These are phyloP conservation scores for Areca catechu DNA, from an alignment of 176 grass and related monocot species.

Conservation along the genomic window DNA sequence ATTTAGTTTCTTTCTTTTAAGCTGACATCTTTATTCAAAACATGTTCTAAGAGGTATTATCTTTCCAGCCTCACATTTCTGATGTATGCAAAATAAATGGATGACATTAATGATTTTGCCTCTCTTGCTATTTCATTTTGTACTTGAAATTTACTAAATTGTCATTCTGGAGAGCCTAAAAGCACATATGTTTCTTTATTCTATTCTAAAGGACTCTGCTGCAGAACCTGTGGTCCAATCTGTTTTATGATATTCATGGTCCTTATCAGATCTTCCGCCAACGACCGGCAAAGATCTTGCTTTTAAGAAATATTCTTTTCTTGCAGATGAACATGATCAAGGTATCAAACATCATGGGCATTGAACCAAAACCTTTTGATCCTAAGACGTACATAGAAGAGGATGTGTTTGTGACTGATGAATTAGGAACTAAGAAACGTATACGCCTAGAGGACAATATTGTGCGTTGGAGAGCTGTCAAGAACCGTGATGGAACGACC, in stretches of 20 bases:
- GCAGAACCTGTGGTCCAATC: too few species aligned
- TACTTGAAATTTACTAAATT: too few species aligned
- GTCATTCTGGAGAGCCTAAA: too few species aligned
- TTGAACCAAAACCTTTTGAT: conserved; percentile 83
- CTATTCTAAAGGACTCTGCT: too few species aligned
- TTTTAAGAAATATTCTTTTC: not conserved
- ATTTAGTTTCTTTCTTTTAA: too few species aligned
- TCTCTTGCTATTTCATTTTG: too few species aligned
- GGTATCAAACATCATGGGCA: conserved; percentile 98
- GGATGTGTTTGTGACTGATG: conserved; percentile 89
- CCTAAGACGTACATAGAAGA: conserved; percentile 90
- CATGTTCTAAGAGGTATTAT: too few species aligned
- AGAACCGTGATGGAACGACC: conserved; percentile 58
- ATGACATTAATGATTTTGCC: too few species aligned
- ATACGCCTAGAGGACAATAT: conserved; percentile 97
- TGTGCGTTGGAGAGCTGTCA: conserved; percentile 81
- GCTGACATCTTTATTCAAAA: too few species aligned
- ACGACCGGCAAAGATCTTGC: not conserved
- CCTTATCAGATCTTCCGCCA: not conserved
- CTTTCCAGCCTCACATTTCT: too few species aligned
- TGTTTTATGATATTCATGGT: not conserved
- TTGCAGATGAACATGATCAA: conserved; percentile 97
- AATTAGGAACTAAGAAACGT: conserved; percentile 77
- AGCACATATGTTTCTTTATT: too few species aligned
- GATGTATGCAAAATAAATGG: too few species aligned